phyloP scores from a whole-genome alignment of 2,329 filamentous ascomycete species.

The Diaporthe ilicicola region DNA sequence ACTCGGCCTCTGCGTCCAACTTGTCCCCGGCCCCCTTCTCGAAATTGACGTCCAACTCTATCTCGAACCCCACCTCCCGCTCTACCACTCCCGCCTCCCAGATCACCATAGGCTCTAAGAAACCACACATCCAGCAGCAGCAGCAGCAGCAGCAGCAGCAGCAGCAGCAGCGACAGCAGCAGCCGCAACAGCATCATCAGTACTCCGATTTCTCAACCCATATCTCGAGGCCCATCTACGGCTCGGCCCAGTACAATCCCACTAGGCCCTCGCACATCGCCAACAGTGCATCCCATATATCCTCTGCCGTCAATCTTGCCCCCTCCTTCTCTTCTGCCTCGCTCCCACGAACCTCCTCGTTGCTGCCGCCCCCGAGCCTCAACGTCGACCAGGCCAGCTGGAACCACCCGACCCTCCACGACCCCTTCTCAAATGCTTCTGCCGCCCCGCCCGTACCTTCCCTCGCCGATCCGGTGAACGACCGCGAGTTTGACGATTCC shows the following conservation, averaged over 20 bases:
- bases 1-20: slow-evolving; percentile 21
- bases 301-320: slow-evolving; percentile 34
- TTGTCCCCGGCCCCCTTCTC: slow-evolving; percentile 20
- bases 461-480: slow-evolving; percentile 31
- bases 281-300: slow-evolving; percentile 30
- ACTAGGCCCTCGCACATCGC: slow-evolving; percentile 27
- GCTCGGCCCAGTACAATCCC: slow-evolving; percentile 19
- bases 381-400: slow-evolving; percentile 34
- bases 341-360: slow-evolving; percentile 53
- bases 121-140: slow-evolving; percentile 21
- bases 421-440: slow-evolving; percentile 35
- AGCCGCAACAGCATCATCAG: slow-evolving; percentile 1
- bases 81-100: slow-evolving; percentile 31
- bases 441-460: background rate
- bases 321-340: slow-evolving; percentile 41
- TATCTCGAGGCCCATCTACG: slow-evolving; percentile 28
- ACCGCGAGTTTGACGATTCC: slow-evolving; percentile 35
- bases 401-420: slow-evolving; percentile 33
- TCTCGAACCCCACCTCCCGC: slow-evolving; percentile 28
- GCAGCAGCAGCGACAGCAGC: slow-evolving; percentile 6
- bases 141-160: slow-evolving; percentile 13
- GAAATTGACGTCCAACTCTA: background rate
- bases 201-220: slow-evolving; percentile 22
- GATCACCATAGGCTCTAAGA: slow-evolving; percentile 19
- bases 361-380: slow-evolving; percentile 50